phyloP scores from a whole-genome alignment of 257 asterid genomes.

The Salvia miltiorrhiza region DNA sequence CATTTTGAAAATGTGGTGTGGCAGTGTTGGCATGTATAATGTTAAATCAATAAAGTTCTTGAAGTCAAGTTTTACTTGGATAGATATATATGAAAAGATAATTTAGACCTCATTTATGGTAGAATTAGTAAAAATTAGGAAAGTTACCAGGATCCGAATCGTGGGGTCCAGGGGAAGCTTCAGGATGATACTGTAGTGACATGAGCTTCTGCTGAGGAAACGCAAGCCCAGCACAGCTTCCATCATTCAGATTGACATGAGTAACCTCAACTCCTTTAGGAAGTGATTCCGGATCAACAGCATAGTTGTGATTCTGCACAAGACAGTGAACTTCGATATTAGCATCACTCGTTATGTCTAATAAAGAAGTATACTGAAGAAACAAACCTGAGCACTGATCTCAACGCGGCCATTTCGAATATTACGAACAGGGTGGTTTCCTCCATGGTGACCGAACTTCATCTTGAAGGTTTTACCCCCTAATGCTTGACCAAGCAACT shows the following conservation, averaged over 20 bases:
- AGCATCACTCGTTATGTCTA: not conserved
- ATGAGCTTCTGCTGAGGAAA: constrained; percentile 66
- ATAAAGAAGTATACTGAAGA: not conserved
- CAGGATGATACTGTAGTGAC: constrained; percentile 95
- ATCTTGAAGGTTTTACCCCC: constrained; percentile 96
- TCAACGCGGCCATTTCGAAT: constrained; percentile 72
- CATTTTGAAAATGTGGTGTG: not conserved
- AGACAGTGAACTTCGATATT: not conserved
- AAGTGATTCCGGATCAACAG: constrained; percentile 81
- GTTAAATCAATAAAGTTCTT: not conserved
- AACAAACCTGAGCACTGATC: constrained; percentile 89
- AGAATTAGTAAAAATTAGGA: not conserved
- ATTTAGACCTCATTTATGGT: not conserved
- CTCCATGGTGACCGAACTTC: constrained; percentile 99
- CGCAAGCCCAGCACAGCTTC: constrained; percentile 97
- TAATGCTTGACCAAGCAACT: constrained; percentile 93
- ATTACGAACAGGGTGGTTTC: constrained; percentile 95
- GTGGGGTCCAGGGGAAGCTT: constrained; percentile 98
- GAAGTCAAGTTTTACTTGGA: not conserved
- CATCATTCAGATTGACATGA: constrained; percentile 89
- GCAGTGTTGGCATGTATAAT: not conserved
- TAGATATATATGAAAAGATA: not conserved
- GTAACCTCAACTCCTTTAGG: constrained; percentile 84
- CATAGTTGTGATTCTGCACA: constrained; percentile 90
- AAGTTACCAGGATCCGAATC: constrained; percentile 58